phyloP scores from a whole-genome alignment of 192 early-diverging fungal genomes.

The Podila minutissima region DNA sequence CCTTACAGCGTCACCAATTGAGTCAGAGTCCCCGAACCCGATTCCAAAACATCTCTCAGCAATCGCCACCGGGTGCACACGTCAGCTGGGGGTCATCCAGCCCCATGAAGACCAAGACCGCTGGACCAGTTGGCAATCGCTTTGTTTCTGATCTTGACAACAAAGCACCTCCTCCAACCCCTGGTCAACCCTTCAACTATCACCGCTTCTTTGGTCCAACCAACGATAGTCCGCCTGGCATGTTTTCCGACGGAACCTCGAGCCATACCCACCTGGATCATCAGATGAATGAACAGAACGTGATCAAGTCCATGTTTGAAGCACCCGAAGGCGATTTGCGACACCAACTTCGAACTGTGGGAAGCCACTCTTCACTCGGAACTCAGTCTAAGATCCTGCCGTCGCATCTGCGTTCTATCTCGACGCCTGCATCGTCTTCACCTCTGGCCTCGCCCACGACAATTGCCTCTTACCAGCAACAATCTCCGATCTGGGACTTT shows the following conservation, averaged over 20 bases:
- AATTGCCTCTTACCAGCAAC: slow-evolving; percentile 2
- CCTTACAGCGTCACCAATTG: neutral
- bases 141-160: slow-evolving; percentile 9
- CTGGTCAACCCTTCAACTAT: slow-evolving; percentile 18
- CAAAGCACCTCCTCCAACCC: neutral
- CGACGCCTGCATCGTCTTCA: slow-evolving; percentile 27
- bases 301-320: slow-evolving; percentile 51
- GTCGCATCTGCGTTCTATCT: slow-evolving; percentile 41
- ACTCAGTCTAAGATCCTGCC: slow-evolving; percentile 39
- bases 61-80: neutral
- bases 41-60: neutral
- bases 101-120: neutral
- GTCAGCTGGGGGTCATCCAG: neutral
- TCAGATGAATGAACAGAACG: slow-evolving; percentile 41
- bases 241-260: neutral
- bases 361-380: slow-evolving; percentile 26
- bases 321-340: slow-evolving; percentile 34
- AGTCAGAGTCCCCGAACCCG: neutral
- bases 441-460: slow-evolving; percentile 31
- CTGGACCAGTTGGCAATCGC: slow-evolving; percentile 5
- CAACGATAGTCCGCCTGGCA: slow-evolving; percentile 5
- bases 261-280: slow-evolving; percentile 1
- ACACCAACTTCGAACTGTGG: slow-evolving; percentile 43
- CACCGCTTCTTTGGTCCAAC: slow-evolving; percentile 23
- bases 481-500: slow-evolving; percentile 31